Evolutionary conservation across 1,284 basidiomycete genomes (phyloP).

Genomic region (Schizophyllum amplum): DNA sequence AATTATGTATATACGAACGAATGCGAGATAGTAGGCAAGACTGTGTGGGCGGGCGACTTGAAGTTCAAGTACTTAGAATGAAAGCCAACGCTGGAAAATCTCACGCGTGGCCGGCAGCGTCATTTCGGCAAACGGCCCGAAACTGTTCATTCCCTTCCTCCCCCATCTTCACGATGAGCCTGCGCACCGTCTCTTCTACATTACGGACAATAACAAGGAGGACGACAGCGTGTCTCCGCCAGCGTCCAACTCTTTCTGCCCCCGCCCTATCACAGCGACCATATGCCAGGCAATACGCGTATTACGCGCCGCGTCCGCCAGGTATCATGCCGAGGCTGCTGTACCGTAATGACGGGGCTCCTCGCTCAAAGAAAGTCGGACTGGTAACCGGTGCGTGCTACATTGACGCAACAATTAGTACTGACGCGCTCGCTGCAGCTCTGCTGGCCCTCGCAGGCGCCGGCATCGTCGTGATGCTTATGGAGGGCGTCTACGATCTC

Average conservation of each 20-base stretch:
- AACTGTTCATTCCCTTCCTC: no score
- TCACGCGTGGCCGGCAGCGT: no score
- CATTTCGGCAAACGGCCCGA: no score
- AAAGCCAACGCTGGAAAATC: no score
- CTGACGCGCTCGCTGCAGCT: background rate
- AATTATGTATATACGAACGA: background rate
- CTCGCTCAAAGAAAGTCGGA: background rate
- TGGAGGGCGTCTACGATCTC: background rate
- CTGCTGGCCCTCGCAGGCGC: background rate
- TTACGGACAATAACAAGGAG: no score
- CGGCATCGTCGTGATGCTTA: background rate
- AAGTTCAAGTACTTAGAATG: no score
- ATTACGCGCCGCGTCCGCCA: background rate
- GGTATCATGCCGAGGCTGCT: background rate
- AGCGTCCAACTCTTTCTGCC: background rate
- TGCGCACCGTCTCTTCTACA: no score
- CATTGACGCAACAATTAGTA: background rate
- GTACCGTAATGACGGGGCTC: background rate
- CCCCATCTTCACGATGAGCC: no score
- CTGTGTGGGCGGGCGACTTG: no score
- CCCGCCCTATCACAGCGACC: background rate
- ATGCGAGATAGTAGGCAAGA: background rate
- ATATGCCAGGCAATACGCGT: background rate
- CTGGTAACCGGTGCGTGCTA: background rate
- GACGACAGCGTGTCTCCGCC: no score